Base-by-base conservation (phyloP, 2,329 filamentous ascomycete genomes). In the Pseudopyricularia javanii region DNA sequence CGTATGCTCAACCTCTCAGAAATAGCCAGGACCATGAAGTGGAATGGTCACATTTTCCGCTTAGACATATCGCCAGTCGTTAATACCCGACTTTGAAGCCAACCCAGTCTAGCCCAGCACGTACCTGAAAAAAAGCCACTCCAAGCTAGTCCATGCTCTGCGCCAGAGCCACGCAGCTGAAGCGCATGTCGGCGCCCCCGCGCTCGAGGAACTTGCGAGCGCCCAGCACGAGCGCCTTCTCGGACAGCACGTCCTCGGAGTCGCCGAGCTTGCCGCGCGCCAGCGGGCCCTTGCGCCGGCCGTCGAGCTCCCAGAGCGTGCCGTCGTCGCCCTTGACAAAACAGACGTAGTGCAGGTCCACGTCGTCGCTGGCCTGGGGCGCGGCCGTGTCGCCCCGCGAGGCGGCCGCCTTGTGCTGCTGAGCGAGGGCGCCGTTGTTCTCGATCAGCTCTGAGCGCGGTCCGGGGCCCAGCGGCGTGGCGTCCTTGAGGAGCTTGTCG, bases 291-390 rank as follows among this genome's bases (percentile, higher is more conserved):
- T 79, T 81, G 53, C 75, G 63, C 50, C 78, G 68, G 3, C 79
- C 79, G 59, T 82, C 79, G 11, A 82, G 71, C 70, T 82, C 79
- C 76, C 78, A 82, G 35, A 82, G 61, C 12, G 65, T 78, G 53
- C 84, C 84, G 65, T 86, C 82, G 51, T 69, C 70, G 32, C 74
- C 74, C 72, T 91, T 93, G 51, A 93, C 86, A 68, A 97, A 98
- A 63, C 88, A 93, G 48, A 97, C 91, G 66, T 95, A 97, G 72
- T 98, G 93, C 60, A 96, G 74, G 64, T 96, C 91, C n/a, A 95
- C 76, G 59, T 85, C 79, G 61, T 88, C 86, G n/a, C 82, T 78
- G 8, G 89, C 88, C 52, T 78, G 71, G 0, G 93, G 91, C 1
- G 91, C 88, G 12, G 74, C 64, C 1, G 90, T 95, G 64, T 91